A percentile compares a stretch with the other conserved stretches of the same genome.
These are phyloP conservation scores for Stramenopiles sp. DNA, from an alignment of 352 stramenopile genomes.

Conservation along the genomic window DNA sequence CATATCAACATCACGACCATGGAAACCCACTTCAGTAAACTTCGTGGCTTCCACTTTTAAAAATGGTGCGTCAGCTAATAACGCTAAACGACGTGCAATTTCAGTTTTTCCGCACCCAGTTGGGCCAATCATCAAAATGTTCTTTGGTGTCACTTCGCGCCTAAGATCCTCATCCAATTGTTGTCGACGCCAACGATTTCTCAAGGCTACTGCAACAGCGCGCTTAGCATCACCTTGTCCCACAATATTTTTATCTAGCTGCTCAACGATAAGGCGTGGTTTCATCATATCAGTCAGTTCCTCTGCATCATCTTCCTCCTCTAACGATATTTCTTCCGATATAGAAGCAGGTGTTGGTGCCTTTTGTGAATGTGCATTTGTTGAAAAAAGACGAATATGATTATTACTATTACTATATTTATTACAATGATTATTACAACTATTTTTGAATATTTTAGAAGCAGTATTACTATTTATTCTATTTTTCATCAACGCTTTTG, in stretches of 20 bases:
- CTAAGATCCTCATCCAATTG: conserved; percentile 72
- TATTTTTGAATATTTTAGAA: background rate
- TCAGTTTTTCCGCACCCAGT: conserved; percentile 96
- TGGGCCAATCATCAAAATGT: conserved; percentile 98
- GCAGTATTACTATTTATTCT: background rate
- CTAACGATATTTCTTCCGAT: background rate
- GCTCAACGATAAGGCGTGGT: conserved; percentile 70
- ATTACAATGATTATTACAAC: background rate
- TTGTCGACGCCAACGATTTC: conserved; percentile 89
- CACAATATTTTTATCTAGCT: conserved; percentile 93
- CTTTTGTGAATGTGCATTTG: background rate
- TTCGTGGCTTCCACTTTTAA: conserved; percentile 95
- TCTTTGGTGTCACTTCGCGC: conserved; percentile 71
- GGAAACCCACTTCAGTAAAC: conserved; percentile 98
- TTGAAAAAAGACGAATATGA: background rate
- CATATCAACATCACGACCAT: conserved; percentile 94
- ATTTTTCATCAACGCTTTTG: background rate
- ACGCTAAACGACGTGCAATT: conserved; percentile 86
- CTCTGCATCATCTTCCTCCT: conserved; percentile 10
- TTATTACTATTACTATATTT: background rate
- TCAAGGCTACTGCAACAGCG: conserved; percentile 89
- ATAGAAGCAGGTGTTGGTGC: background rate
- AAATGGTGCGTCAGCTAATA: conserved; percentile 87
- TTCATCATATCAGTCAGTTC: conserved; percentile 30
- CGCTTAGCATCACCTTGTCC: conserved; percentile 88